Evolutionary conservation across 2,329 filamentous ascomycete genomes (phyloP).

Genomic region (Pseudogymnoascus sp.): DNA sequence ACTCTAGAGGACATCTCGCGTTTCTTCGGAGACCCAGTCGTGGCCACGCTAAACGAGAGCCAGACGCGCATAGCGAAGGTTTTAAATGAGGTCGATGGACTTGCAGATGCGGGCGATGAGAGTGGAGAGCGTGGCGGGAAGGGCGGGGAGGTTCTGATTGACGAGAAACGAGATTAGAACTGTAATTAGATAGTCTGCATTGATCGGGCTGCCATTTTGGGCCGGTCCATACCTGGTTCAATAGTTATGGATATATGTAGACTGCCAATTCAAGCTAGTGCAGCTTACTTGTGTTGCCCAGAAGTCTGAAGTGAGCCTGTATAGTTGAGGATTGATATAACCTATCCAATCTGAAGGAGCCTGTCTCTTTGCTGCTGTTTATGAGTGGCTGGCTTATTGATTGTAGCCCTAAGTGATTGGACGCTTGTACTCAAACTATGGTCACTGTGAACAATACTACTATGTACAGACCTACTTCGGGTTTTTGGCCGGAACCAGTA

Average conservation of each 20-base stretch:
- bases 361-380: not conserved
- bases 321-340: not conserved
- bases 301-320: not conserved
- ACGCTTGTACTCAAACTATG: not conserved
- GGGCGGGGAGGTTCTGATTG: not conserved
- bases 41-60: constrained; percentile 9
- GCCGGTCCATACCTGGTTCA: not conserved
- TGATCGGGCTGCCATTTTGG: not conserved
- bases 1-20: constrained; percentile 11
- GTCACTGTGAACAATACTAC: not conserved
- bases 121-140: not conserved
- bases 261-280: not conserved
- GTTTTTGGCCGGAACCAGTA: not conserved
- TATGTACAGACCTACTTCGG: not conserved
- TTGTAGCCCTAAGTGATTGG: not conserved
- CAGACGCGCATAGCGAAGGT: constrained; percentile 5
- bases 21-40: constrained; percentile 10
- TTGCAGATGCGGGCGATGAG: not conserved
- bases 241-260: constrained; percentile 4
- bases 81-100: constrained; percentile 11
- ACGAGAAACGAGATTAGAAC: not conserved
- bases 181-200: not conserved
- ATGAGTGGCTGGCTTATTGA: not conserved
- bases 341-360: not conserved
- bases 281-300: not conserved